phyloP scores from a whole-genome alignment of 148 eudicot species.

The Rhododendron mucronatum region DNA sequence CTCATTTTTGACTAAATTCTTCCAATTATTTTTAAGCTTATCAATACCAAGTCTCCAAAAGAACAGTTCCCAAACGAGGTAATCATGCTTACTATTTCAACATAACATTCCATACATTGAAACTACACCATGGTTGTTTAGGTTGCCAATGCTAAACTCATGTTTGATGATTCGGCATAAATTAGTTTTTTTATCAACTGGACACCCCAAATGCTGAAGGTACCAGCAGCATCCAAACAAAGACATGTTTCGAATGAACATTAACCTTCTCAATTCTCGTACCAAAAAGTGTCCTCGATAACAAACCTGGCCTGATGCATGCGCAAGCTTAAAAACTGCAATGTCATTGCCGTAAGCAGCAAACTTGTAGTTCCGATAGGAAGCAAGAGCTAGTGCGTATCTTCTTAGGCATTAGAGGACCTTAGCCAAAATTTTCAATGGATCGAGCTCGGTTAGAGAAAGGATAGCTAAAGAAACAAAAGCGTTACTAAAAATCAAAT shows the following conservation, averaged over 20 bases:
- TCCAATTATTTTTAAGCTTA: too few species aligned
- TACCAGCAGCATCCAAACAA: too few species aligned
- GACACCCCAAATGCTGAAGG: too few species aligned
- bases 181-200: too few species aligned
- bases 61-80: too few species aligned
- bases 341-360: constrained; percentile 83
- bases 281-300: not conserved
- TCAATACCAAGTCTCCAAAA: too few species aligned
- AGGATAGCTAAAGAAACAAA: not conserved
- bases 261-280: not conserved
- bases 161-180: too few species aligned
- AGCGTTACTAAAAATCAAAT: not conserved
- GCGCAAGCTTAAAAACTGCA: constrained; percentile 90
- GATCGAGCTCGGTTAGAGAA: not conserved
- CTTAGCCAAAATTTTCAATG: constrained; percentile 32
- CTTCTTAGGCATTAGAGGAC: constrained; percentile 78
- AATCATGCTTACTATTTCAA: too few species aligned
- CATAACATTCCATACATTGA: too few species aligned
- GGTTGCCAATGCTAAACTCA: too few species aligned
- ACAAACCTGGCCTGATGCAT: constrained; percentile 84
- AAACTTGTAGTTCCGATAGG: constrained; percentile 90
- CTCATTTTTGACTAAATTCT: too few species aligned
- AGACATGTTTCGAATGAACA: not conserved
- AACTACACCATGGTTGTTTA: too few species aligned
- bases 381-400: constrained; percentile 74